These are phyloP conservation scores for Russula virescens DNA, from an alignment of 768 basidiomycete species.

Conservation along the genomic window DNA sequence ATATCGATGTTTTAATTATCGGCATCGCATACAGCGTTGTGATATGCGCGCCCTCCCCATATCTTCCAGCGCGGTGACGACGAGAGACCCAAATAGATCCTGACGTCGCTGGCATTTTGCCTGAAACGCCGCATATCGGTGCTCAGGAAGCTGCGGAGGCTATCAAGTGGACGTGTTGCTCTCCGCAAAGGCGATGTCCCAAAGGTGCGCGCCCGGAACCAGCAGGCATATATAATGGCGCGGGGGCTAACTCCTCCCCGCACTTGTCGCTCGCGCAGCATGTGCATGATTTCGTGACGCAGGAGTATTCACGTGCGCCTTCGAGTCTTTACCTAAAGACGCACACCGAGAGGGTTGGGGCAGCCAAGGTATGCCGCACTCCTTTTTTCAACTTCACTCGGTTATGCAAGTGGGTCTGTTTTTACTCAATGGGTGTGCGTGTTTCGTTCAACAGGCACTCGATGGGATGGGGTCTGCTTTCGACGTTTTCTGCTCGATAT, in stretches of 20 bases:
- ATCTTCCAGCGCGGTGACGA: background rate
- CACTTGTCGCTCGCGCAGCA: constrained; percentile 36
- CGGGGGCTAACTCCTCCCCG: background rate
- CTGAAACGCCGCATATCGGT: constrained; percentile 65
- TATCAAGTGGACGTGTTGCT: constrained; percentile 55
- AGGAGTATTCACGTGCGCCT: constrained; percentile 66
- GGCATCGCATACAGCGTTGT: constrained; percentile 65
- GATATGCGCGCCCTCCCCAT: constrained; percentile 37
- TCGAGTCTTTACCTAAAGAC: constrained; percentile 64
- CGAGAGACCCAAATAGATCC: constrained; percentile 33
- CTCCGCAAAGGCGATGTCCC: constrained; percentile 54
- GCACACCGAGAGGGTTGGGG: constrained; percentile 73
- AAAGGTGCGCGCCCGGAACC: constrained; percentile 38
- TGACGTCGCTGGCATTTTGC: constrained; percentile 55
- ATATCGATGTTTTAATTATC: constrained; percentile 64
- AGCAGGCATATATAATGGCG: too few species aligned
- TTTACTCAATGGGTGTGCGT: too few species aligned
- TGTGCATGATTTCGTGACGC: constrained; percentile 61
- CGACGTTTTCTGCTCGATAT: constrained; percentile 66
- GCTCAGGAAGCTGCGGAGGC: constrained; percentile 54
- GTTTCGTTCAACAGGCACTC: constrained; percentile 40
- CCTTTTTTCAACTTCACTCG: background rate
- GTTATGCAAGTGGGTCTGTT: background rate
- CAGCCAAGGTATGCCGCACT: constrained; percentile 48
- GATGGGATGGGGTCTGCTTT: constrained; percentile 56